A percentile compares a stretch with the other conserved stretches of the same genome.
phyloP scores from a whole-genome alignment of 495 filamentous ascomycete species.

The Penicillium steckii region DNA sequence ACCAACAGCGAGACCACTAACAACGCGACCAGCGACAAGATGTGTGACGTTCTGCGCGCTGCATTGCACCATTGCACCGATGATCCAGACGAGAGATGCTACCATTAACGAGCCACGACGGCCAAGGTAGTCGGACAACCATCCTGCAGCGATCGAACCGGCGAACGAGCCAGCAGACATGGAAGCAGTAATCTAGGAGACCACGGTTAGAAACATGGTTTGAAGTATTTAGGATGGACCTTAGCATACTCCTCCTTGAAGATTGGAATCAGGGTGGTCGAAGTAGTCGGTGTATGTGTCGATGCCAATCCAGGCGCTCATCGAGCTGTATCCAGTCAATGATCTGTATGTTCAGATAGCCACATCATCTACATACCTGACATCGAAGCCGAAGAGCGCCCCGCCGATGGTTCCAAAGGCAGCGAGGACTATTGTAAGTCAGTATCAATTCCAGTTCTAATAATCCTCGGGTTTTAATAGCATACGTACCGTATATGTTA shows the following conservation, averaged over 20 bases:
- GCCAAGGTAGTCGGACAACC: slow-evolving; percentile 63
- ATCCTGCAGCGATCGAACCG: slow-evolving; percentile 62
- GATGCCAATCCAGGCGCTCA: slow-evolving; percentile 71
- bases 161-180: slow-evolving; percentile 67
- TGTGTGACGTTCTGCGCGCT: slow-evolving; percentile 57
- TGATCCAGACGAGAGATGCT: slow-evolving; percentile 68
- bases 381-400: slow-evolving; percentile 45
- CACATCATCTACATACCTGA: slow-evolving; percentile 27
- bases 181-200: slow-evolving; percentile 45
- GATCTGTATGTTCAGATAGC: neutral
- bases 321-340: slow-evolving; percentile 42
- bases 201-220: neutral
- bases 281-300: slow-evolving; percentile 68
- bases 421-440: slow-evolving; percentile 36
- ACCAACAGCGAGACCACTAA: slow-evolving; percentile 72
- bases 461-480: neutral
- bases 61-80: slow-evolving; percentile 67
- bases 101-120: slow-evolving; percentile 64
- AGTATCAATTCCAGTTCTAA: no score
- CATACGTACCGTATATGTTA: slow-evolving; percentile 43
- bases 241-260: slow-evolving; percentile 54
- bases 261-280: slow-evolving; percentile 58
- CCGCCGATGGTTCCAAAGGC: slow-evolving; percentile 52
- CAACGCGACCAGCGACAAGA: slow-evolving; percentile 66
- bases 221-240: neutral